Evolutionary conservation across 1,139 yeast genomes (phyloP).

Genomic region (Yamadazyma kanchanaburiensis): DNA sequence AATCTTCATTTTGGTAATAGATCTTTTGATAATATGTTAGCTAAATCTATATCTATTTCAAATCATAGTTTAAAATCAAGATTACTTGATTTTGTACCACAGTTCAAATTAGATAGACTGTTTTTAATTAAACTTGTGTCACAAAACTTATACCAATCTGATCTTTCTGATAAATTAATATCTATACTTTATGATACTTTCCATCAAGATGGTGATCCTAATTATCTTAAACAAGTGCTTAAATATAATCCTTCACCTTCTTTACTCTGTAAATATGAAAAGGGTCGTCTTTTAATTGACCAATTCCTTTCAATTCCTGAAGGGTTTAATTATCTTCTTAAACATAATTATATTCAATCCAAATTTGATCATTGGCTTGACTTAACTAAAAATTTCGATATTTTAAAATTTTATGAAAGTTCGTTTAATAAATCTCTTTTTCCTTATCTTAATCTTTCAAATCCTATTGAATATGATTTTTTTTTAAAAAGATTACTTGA

Average conservation of each 20-base stretch:
- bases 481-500: conserved; percentile 78
- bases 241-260: conserved; percentile 29
- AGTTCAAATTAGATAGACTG: conserved; percentile 28
- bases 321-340: conserved; percentile 37
- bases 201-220: conserved; percentile 15
- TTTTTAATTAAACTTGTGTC: conserved; percentile 52
- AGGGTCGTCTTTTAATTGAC: conserved; percentile 27
- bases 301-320: conserved; percentile 26
- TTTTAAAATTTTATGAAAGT: conserved; percentile 11
- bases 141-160: conserved; percentile 54
- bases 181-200: conserved; percentile 24
- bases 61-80: conserved; percentile 35
- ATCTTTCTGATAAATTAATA: conserved; percentile 42
- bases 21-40: conserved; percentile 55
- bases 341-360: conserved; percentile 28
- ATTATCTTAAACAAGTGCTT: conserved; percentile 18
- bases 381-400: conserved; percentile 9
- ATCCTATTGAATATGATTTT: conserved; percentile 12
- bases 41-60: conserved; percentile 61
- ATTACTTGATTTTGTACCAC: conserved; percentile 9
- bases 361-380: conserved; percentile 30
- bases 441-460: conserved; percentile 20
- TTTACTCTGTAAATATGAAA: conserved; percentile 20
- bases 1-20: conserved; percentile 51
- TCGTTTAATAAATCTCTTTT: conserved; percentile 16